phyloP scores from a whole-genome alignment of 768 basidiomycete genomes.

The Auriscalpium vulgare region DNA sequence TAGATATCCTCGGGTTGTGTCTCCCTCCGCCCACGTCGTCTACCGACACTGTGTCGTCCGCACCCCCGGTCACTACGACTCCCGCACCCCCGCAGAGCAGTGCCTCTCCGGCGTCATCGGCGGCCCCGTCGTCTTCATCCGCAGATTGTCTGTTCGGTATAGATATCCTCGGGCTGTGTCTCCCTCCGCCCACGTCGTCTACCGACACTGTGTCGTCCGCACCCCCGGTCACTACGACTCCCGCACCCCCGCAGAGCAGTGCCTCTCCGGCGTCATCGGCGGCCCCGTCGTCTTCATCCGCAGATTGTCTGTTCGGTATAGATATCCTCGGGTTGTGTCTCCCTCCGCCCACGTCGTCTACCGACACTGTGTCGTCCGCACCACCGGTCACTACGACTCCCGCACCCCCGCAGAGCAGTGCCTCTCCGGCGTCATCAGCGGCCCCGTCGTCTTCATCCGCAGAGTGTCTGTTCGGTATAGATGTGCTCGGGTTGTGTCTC shows the following conservation, averaged over 20 bases:
- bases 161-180: background rate
- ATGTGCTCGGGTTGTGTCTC: background rate
- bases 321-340: no score
- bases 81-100: background rate
- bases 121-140: no score
- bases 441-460: background rate
- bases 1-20: background rate
- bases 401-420: no score
- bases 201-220: background rate
- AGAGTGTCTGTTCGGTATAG: background rate
- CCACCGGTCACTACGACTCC: no score
- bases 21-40: background rate
- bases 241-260: background rate
- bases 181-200: background rate
- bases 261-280: no score
- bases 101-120: slow-evolving; percentile 1
- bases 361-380: no score
- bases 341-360: no score
- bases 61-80: background rate
- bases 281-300: no score
- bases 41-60: background rate
- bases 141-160: background rate
- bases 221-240: background rate
- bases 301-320: no score
- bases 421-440: no score